Percentiles rank a stretch among this genome's conserved stretches.
These are phyloP conservation scores for Neonectria sp. DNA, from an alignment of 2,329 filamentous ascomycete genomes.

Conservation along the genomic window DNA sequence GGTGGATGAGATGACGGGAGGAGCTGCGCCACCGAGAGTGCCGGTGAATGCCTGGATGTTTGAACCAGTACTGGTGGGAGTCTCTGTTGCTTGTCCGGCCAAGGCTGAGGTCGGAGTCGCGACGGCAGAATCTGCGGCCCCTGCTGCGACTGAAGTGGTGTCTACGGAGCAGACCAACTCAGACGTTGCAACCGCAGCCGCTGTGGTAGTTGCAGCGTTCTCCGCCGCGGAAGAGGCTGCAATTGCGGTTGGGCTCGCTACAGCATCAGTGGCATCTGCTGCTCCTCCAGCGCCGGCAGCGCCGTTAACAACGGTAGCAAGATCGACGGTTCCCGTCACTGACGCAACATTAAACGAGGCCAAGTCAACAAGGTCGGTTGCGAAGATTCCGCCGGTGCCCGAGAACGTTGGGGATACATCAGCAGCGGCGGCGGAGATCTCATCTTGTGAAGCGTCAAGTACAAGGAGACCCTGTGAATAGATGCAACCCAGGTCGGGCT, in stretches of 20 bases:
- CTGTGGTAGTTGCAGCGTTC: conserved; percentile 4
- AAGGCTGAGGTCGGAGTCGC: conserved; percentile 13
- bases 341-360: conserved; percentile 29
- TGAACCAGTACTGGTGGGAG: conserved; percentile 35
- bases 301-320: conserved; percentile 26
- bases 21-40: conserved; percentile 57
- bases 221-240: conserved; percentile 1
- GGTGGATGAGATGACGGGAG: conserved; percentile 57
- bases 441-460: conserved; percentile 66
- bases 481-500: conserved; percentile 68
- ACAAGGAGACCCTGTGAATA: conserved; percentile 67
- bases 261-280: conserved; percentile 6
- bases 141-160: conserved; percentile 4
- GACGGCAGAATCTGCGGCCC: conserved; percentile 13
- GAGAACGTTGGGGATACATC: conserved; percentile 53
- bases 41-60: conserved; percentile 65
- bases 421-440: conserved; percentile 65
- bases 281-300: conserved; percentile 20
- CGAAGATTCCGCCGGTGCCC: conserved; percentile 50
- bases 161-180: background rate
- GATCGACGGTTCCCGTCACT: conserved; percentile 35
- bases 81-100: conserved; percentile 17
- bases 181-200: background rate
- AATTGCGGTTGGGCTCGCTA: background rate
- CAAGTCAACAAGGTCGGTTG: conserved; percentile 34